Conservation (phyloP, 345 rosid species). For the Gossypioides kirkii region DNA sequence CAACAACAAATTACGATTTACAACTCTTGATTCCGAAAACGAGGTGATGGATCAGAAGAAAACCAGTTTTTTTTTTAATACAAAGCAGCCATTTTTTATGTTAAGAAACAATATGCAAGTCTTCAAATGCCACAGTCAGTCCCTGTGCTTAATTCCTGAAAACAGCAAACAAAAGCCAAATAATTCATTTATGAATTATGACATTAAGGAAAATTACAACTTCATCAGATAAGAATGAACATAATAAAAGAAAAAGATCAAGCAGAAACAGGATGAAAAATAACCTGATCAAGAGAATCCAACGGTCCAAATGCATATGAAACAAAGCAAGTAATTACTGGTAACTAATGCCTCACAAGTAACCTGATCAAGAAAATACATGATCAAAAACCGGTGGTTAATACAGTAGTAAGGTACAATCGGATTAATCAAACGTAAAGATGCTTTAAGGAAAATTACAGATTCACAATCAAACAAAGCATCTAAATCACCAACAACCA, state of each 20-base stretch:
- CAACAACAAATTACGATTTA: background rate
- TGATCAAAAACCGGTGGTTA: background rate
- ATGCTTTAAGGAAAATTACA: background rate
- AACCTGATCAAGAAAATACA: constrained; percentile 24
- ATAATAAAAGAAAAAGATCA: constrained; percentile 5
- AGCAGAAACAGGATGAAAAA: constrained; percentile 7
- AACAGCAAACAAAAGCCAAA: constrained; percentile 10
- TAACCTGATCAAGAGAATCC: constrained; percentile 40
- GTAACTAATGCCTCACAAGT: constrained; percentile 7
- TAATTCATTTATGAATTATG: constrained; percentile 15
- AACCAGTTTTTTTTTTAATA: constrained; percentile 2
- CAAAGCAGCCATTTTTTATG: constrained; percentile 11
- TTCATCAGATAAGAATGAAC: constrained; percentile 17
- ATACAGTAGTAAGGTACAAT: background rate
- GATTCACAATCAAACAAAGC: constrained; percentile 5
- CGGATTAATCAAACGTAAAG: constrained; percentile 7
- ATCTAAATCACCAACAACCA: background rate
- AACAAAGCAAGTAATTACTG: background rate
- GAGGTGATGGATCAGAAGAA: constrained; percentile 5
- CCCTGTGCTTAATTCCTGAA: constrained; percentile 16
- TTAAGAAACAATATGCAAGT: constrained; percentile 2
- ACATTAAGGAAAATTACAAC: background rate
- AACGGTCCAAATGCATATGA: background rate
- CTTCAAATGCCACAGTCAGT: background rate
- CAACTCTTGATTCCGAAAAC: background rate